Conservation (phyloP, 139 green algal species). For the Zygnema circumcarinatum region DNA sequence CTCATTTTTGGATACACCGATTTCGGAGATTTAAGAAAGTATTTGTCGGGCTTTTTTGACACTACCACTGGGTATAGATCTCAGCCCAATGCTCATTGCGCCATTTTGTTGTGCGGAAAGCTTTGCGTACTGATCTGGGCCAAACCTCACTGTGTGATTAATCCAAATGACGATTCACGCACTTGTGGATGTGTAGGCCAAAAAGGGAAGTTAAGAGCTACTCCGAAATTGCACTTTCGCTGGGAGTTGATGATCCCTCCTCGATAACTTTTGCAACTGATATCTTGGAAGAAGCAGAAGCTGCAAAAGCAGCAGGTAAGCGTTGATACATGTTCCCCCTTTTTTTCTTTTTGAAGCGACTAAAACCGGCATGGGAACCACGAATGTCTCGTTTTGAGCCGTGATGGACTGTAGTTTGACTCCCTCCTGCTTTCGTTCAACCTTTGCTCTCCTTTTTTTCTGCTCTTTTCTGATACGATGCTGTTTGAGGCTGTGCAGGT, state of each 20-base stretch:
- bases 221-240: constrained; percentile 78
- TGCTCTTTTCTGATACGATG: background rate
- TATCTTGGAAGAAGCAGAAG: constrained; percentile 78
- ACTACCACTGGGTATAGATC: constrained; percentile 80
- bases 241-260: constrained; percentile 75
- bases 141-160: constrained; percentile 3
- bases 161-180: no score
- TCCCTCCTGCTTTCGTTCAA: background rate
- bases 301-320: constrained; percentile 70
- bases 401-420: background rate
- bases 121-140: constrained; percentile 18
- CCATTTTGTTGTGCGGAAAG: constrained; percentile 11
- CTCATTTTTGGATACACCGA: constrained; percentile 74
- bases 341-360: no score
- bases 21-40: constrained; percentile 82
- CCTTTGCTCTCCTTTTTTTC: constrained; percentile 8
- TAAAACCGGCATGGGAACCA: background rate
- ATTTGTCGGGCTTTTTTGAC: constrained; percentile 94
- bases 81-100: constrained; percentile 26
- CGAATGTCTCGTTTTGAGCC: background rate
- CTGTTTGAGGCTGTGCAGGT: constrained; percentile 37
- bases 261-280: constrained; percentile 91
- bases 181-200: background rate
- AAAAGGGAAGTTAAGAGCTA: constrained; percentile 72
- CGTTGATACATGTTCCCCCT: background rate